Percentiles rank a stretch among this genome's conserved stretches.
These are phyloP conservation scores for Sugiyamaella smithiae DNA, from an alignment of 805 yeast species.

Conservation along the genomic window DNA sequence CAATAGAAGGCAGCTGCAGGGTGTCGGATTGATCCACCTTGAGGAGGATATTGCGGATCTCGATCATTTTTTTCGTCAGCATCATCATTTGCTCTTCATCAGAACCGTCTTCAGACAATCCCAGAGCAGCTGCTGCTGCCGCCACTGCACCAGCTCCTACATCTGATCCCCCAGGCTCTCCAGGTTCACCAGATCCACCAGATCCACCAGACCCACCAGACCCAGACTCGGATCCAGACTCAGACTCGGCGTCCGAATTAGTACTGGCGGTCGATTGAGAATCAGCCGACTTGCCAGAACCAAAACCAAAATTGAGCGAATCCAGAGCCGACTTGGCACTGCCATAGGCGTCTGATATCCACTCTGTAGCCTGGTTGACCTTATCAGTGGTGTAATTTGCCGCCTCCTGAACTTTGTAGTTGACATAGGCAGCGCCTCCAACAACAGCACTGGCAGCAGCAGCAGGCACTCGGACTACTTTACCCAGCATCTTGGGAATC, in stretches of 20 bases:
- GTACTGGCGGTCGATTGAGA: neutral
- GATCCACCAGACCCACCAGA: conserved; percentile 34
- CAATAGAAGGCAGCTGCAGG: conserved; percentile 86
- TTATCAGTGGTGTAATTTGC: conserved; percentile 66
- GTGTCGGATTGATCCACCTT: conserved; percentile 74
- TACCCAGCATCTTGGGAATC: conserved; percentile 24
- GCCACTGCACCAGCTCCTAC: conserved; percentile 49
- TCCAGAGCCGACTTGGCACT: conserved; percentile 55
- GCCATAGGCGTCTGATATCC: conserved; percentile 36
- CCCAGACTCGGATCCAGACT: conserved; percentile 19
- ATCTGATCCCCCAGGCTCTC: conserved; percentile 28
- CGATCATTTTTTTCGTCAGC: conserved; percentile 94
- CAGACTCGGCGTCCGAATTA: conserved; percentile 8
- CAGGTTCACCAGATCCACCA: conserved; percentile 29
- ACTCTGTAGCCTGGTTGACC: conserved; percentile 57
- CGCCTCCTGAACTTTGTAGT: conserved; percentile 89
- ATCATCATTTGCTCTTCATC: conserved; percentile 73
- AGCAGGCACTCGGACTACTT: conserved; percentile 50
- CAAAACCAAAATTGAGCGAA: conserved; percentile 24
- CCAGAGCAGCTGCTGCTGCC: conserved; percentile 53
- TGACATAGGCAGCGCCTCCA: conserved; percentile 91
- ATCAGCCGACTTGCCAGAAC: conserved; percentile 18
- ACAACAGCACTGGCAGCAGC: conserved; percentile 89
- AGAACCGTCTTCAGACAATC: conserved; percentile 42
- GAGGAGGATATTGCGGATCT: conserved; percentile 75